These are phyloP conservation scores for Asterochloris sp. DNA, from an alignment of 139 green algal species.

Conservation along the genomic window DNA sequence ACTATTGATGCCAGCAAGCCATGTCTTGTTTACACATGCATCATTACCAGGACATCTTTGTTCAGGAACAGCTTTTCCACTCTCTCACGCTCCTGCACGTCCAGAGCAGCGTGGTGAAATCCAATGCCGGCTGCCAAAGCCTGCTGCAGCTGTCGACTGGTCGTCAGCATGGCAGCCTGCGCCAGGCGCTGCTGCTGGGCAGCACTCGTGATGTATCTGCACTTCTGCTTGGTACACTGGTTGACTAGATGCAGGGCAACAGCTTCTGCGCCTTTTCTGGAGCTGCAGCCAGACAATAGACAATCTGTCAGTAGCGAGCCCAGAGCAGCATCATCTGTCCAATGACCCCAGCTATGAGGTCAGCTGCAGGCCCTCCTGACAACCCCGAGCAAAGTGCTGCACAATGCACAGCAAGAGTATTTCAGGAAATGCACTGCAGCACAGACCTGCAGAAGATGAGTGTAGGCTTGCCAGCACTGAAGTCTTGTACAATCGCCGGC, in stretches of 20 bases:
- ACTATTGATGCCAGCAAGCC: too few relatives aligned
- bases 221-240: conserved; percentile 12
- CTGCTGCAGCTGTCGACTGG: conserved; percentile 42
- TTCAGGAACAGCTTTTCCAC: conserved; percentile 80
- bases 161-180: conserved; percentile 14
- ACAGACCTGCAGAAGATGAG: conserved; percentile 89
- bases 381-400: too few relatives aligned
- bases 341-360: too few relatives aligned
- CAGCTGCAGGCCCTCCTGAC: too few relatives aligned
- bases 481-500: conserved; percentile 58
- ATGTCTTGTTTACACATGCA: background rate
- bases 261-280: conserved; percentile 72
- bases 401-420: too few relatives aligned
- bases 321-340: too few relatives aligned
- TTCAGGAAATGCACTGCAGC: too few relatives aligned
- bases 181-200: conserved; percentile 43
- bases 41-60: conserved; percentile 46
- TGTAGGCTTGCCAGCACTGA: conserved; percentile 67
- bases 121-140: conserved; percentile 55
- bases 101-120: conserved; percentile 83
- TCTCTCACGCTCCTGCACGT: conserved; percentile 53
- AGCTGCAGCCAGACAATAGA: conserved; percentile 37
- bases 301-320: too few relatives aligned
- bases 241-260: conserved; percentile 58
- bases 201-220: conserved; percentile 35